A percentile compares a stretch with the other conserved stretches of the same genome.
phyloP scores from a whole-genome alignment of 331 rosid genomes.

The Phaseolus coccineus region DNA sequence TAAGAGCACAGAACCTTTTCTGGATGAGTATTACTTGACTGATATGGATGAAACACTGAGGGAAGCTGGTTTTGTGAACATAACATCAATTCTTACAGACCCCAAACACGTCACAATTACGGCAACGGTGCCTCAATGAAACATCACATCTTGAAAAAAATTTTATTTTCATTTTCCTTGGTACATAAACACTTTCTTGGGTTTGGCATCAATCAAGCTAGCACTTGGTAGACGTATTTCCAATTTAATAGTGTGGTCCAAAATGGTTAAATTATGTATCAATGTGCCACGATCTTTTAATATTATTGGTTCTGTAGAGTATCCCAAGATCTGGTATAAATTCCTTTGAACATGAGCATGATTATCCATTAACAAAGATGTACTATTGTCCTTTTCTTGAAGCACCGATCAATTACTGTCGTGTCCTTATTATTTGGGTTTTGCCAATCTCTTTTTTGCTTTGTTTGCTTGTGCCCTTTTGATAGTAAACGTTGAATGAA shows the following conservation, averaged over 20 bases:
- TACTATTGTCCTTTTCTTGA: neutral
- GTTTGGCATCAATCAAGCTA: constrained; percentile 31
- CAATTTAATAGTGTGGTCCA: neutral
- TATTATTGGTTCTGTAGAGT: neutral
- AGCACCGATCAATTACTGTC: constrained; percentile 9
- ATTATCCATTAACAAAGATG: neutral
- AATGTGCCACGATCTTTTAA: neutral
- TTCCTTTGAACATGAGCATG: neutral
- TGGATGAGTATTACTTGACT: constrained; percentile 70
- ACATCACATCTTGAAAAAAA: neutral
- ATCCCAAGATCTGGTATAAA: neutral
- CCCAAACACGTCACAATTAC: constrained; percentile 71
- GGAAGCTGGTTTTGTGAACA: constrained; percentile 61
- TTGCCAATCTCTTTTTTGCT: neutral
- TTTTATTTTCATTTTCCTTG: neutral
- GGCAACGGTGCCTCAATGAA: constrained; percentile 58
- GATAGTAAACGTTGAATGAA: constrained; percentile 33
- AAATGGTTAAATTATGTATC: neutral
- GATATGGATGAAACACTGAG: constrained; percentile 62
- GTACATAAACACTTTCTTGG: neutral
- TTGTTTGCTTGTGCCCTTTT: neutral
- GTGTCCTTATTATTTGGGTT: neutral
- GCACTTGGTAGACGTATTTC: neutral
- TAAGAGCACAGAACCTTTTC: constrained; percentile 75
- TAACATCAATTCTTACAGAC: constrained; percentile 59